Percentiles rank a stretch among this genome's conserved stretches.
Conservation (phyloP, 257 asterid species). For the Gentiana dahurica region DNA sequence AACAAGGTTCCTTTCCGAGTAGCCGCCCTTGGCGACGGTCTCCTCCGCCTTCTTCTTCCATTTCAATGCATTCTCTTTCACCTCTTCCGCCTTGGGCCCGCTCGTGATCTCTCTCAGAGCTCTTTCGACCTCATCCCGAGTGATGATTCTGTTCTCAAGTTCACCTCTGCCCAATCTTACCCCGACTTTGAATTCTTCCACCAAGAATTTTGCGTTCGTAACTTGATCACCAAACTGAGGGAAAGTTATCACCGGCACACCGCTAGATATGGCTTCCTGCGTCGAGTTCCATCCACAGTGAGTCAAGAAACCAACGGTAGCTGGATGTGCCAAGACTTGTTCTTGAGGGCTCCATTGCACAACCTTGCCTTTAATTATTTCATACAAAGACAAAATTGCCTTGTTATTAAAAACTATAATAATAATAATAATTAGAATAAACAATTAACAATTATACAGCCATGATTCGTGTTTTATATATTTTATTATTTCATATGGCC, state of each 20-base stretch:
- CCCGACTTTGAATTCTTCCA: slow-evolving; percentile 62
- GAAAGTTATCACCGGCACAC: slow-evolving; percentile 67
- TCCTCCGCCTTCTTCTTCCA: slow-evolving; percentile 60
- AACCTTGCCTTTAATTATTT: slow-evolving; percentile 25
- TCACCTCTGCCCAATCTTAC: slow-evolving; percentile 61
- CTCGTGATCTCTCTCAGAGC: slow-evolving; percentile 17
- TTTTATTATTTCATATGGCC: no score
- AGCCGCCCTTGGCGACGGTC: slow-evolving; percentile 60
- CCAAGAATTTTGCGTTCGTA: slow-evolving; percentile 65
- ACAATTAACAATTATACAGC: no score
- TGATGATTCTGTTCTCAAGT: slow-evolving; percentile 36
- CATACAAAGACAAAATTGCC: no score
- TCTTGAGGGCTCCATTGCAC: slow-evolving; percentile 78
- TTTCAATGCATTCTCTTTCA: slow-evolving; percentile 36
- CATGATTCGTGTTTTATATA: no score
- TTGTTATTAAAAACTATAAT: no score
- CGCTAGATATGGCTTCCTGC: slow-evolving; percentile 60
- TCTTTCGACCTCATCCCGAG: slow-evolving; percentile 32
- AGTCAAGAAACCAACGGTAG: no score
- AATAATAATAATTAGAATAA: no score
- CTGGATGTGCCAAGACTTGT: background rate
- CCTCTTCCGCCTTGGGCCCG: slow-evolving; percentile 37
- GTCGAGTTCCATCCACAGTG: slow-evolving; percentile 54
- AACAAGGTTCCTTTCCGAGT: slow-evolving; percentile 26
- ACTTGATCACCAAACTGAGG: slow-evolving; percentile 95